These are phyloP conservation scores for Prunus dulcis DNA, from an alignment of 306 rosid species.

Conservation along the genomic window DNA sequence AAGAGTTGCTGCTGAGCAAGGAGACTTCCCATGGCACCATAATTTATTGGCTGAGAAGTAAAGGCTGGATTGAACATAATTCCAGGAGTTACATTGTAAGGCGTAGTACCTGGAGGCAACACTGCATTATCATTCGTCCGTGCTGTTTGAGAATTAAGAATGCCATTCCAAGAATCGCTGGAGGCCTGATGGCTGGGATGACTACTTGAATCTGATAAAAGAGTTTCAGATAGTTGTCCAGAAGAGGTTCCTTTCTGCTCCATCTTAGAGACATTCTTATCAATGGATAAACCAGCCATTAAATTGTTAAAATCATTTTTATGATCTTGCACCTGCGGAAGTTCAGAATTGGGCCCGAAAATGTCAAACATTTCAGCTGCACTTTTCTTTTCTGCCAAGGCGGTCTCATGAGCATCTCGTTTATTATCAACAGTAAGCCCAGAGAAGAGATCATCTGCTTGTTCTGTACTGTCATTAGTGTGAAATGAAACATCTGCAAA, in stretches of 20 bases:
- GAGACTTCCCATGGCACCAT: conserved; percentile 68
- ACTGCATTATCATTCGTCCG: conserved; percentile 52
- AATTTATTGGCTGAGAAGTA: conserved; percentile 71
- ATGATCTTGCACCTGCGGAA: conserved; percentile 33
- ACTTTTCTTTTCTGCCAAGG: conserved; percentile 32
- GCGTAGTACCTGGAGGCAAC: conserved; percentile 56
- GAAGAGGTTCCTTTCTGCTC: conserved; percentile 49
- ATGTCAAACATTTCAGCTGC: conserved; percentile 63
- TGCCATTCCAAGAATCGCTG: conserved; percentile 41
- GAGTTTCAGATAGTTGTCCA: conserved; percentile 37
- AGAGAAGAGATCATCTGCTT: conserved; percentile 70
- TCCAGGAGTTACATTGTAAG: conserved; percentile 59
- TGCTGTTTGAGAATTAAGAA: conserved; percentile 52
- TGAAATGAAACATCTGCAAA: conserved; percentile 93
- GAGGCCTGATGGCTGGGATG: conserved; percentile 34
- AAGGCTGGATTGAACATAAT: conserved; percentile 67
- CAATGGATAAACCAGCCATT: conserved; percentile 63
- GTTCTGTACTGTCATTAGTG: conserved; percentile 51
- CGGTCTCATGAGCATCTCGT: conserved; percentile 35
- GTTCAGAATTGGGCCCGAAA: conserved; percentile 52
- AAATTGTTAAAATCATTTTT: conserved; percentile 47
- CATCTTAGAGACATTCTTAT: conserved; percentile 43
- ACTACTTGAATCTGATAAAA: conserved; percentile 48
- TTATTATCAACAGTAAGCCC: conserved; percentile 72
- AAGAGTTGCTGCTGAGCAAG: conserved; percentile 78